Base-by-base conservation (phyloP, 345 rosid species). In the Heritiera fomes region DNA sequence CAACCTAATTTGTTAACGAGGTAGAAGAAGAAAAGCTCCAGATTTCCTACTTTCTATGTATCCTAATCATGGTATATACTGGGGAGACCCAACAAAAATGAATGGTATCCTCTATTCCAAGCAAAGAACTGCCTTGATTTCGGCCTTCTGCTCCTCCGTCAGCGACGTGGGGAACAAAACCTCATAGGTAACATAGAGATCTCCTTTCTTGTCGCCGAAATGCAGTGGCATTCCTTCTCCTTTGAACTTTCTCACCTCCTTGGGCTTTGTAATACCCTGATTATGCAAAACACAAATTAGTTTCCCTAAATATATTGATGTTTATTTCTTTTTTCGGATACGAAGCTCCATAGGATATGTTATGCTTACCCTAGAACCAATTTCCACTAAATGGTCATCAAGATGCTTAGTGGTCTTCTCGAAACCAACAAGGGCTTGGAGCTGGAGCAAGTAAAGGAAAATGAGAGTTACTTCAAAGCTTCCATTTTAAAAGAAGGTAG, bases 141-240 rank as follows among this genome's bases (percentile, higher is more conserved):
- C 90, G n/a, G 79, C 85, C 90, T 93, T 97, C 86, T 94, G 99
- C 69, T 91, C 97, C 49, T 91, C 90, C 1, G 94, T 90, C 78
- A 97, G 90, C 8, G 97, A 87, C 0, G 87, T 78, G 78, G 99
- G 99, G 82, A 97, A 97, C 64, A 92, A 87, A 80, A 97, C 97
- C 88, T 97, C 99, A 50, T 87, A 97, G 5, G 92, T 90, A 65
- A 94, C 88, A 60, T 90, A 94, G 20, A 97, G 95, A 76, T 94
- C 91, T 3, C 98, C 99, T 80, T 91, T 97, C 92, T 94, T 94
- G 20, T 82, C 89, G 85, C 96, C 93, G 75, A 79, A 87, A 83
- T 94, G 94, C 86, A 90, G 73, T 13, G 99, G 98, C 99, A 96
- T 96, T 63, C 99, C 99, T 87, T 96, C 98, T 23, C 95, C 99